Evolutionary conservation across 2,329 filamentous ascomycete genomes (phyloP).

Genomic region (Cordyceps cicadae): DNA sequence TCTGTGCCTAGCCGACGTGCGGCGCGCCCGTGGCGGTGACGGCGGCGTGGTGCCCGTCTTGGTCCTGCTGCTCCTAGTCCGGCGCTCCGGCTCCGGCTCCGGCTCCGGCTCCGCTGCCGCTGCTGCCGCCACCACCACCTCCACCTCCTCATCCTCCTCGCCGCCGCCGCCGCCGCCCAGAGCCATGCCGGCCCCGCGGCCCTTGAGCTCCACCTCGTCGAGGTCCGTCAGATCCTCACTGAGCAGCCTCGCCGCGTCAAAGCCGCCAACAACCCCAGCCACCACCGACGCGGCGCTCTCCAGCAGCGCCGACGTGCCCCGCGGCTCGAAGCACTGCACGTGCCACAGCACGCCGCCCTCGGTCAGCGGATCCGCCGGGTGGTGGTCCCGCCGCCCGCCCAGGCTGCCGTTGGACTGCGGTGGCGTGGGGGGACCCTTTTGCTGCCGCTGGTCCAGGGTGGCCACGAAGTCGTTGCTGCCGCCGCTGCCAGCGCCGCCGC

Average conservation of each 20-base stretch:
- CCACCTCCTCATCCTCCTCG: background rate
- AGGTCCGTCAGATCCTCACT: conserved; percentile 88
- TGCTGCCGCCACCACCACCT: too few relatives aligned
- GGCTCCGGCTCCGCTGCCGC: background rate
- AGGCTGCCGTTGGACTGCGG: conserved; percentile 56
- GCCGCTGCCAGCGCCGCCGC: too few relatives aligned
- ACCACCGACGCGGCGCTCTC: conserved; percentile 40
- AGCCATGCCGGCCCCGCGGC: conserved; percentile 48
- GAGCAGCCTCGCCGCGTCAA: conserved; percentile 57
- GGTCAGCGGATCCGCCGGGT: conserved; percentile 44
- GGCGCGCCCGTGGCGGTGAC: background rate
- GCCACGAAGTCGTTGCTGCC: conserved; percentile 32
- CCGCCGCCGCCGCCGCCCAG: background rate
- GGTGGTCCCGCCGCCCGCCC: conserved; percentile 22
- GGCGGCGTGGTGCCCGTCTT: background rate
- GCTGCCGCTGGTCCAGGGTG: conserved; percentile 8
- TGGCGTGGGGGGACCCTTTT: conserved; percentile 50
- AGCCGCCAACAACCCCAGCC: conserved; percentile 15
- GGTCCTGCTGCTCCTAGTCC: background rate
- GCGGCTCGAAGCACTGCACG: conserved; percentile 67
- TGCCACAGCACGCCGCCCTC: conserved; percentile 86
- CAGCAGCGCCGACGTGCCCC: conserved; percentile 71
- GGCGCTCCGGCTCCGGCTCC: background rate
- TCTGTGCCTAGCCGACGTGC: background rate
- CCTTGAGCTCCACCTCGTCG: conserved; percentile 81